Conservation (phyloP, 2,329 filamentous ascomycete species). For the Fonsecaea monophora region DNA sequence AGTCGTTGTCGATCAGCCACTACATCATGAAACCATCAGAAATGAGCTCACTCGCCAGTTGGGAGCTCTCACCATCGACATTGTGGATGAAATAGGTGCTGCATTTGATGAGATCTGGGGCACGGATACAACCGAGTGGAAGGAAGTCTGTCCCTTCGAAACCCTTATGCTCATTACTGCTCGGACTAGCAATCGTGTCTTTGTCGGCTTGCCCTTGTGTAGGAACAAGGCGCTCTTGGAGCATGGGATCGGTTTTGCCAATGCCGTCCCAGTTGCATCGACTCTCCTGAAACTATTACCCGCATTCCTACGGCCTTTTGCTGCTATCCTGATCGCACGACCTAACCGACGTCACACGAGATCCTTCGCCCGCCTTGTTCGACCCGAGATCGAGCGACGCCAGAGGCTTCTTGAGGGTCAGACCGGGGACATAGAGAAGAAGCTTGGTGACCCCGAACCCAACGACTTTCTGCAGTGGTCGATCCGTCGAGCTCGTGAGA, state of each 20-base stretch:
- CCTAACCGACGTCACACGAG: slow-evolving; percentile 58
- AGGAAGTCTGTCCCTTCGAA: slow-evolving; percentile 46
- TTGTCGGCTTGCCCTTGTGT: slow-evolving; percentile 55
- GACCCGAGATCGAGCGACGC: slow-evolving; percentile 60
- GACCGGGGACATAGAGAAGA: slow-evolving; percentile 51
- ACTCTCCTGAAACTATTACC: slow-evolving; percentile 58
- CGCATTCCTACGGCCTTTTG: slow-evolving; percentile 56
- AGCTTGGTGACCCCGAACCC: slow-evolving; percentile 49
- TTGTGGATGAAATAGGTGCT: slow-evolving; percentile 48
- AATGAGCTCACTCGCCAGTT: slow-evolving; percentile 51
- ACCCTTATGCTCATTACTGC: slow-evolving; percentile 50
- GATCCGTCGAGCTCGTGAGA: slow-evolving; percentile 59
- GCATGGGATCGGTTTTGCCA: slow-evolving; percentile 59
- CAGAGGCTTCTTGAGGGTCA: slow-evolving; percentile 56
- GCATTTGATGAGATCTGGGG: slow-evolving; percentile 49
- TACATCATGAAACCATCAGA: slow-evolving; percentile 52
- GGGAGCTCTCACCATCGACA: slow-evolving; percentile 46
- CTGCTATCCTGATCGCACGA: slow-evolving; percentile 56
- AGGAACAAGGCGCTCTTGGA: slow-evolving; percentile 50
- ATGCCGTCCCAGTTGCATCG: slow-evolving; percentile 56
- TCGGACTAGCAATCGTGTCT: slow-evolving; percentile 52
- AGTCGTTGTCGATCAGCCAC: slow-evolving; percentile 47
- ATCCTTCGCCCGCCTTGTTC: slow-evolving; percentile 50
- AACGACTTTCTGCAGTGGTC: slow-evolving; percentile 67
- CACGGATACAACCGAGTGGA: slow-evolving; percentile 47